phyloP scores from a whole-genome alignment of 78 protist species.

The Tieghemostelium lacteum region DNA sequence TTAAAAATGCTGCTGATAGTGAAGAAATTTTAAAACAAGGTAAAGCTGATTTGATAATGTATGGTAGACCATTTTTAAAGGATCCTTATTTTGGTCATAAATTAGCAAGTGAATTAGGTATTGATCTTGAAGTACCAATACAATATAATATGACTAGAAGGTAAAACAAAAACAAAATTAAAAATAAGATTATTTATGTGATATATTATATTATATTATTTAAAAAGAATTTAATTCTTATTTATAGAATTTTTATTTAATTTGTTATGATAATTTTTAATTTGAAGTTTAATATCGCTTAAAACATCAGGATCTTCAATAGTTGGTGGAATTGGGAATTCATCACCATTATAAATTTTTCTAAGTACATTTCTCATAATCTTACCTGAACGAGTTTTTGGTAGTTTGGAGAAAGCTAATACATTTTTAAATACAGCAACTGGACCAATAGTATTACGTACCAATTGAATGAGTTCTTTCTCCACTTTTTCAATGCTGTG shows the following conservation, averaged over 20 bases:
- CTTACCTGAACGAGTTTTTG: slow-evolving; percentile 91
- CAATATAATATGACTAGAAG: too few relatives aligned
- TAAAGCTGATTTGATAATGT: slow-evolving; percentile 16
- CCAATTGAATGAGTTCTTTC: slow-evolving; percentile 23
- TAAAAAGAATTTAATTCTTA: slow-evolving; percentile 1
- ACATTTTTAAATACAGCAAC: slow-evolving; percentile 80
- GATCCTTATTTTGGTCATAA: slow-evolving; percentile 65
- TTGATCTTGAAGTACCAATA: too few relatives aligned
- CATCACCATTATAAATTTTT: slow-evolving; percentile 78
- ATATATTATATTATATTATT: too few relatives aligned
- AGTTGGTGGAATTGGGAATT: slow-evolving; percentile 64
- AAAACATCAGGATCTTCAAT: slow-evolving; percentile 63
- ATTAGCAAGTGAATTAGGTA: too few relatives aligned
- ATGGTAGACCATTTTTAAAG: slow-evolving; percentile 31
- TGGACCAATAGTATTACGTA: slow-evolving; percentile 53
- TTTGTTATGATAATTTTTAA: slow-evolving; percentile 1
- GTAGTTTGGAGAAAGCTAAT: slow-evolving; percentile 73
- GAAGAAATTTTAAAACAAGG: slow-evolving; percentile 16
- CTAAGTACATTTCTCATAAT: slow-evolving; percentile 80
- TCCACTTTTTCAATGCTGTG: slow-evolving; percentile 11
- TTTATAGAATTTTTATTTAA: not conserved
- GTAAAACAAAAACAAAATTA: too few relatives aligned
- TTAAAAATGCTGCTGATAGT: slow-evolving; percentile 20
- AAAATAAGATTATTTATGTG: too few relatives aligned
- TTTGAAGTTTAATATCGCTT: slow-evolving; percentile 25